Evolutionary conservation across 2,329 filamentous ascomycete genomes (phyloP), one percentile per base, ranked within the genome.

Genomic region (Sphaerostilbella broomeana): DNA sequence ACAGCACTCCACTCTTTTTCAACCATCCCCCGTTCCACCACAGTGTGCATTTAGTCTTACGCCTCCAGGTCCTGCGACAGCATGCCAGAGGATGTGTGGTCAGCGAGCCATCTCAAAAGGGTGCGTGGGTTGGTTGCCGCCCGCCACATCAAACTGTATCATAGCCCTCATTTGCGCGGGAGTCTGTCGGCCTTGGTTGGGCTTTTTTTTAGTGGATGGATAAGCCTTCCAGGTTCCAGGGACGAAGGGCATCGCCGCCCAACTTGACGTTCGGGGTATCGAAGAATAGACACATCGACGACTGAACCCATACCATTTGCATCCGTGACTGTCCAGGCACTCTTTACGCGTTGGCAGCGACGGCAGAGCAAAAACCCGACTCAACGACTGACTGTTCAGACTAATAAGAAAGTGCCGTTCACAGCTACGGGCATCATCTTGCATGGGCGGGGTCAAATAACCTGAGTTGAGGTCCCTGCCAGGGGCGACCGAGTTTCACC

Each of bases 11-110:
- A 37, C 22, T 27, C 33, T 31, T 5, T 16, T 9, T 16, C n/a
- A 42, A 21, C 35, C 34, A 30, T 22, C 12, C 19, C 26, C 26
- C 32, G 17, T 18, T 19, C 28, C 20, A 21, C 29, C 35, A 42
- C 40, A 42, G 40, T 42, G 40, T 24, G 40, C 29, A 21, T 13
- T 12, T 15, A 12, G 30, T 34, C 40, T 42, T 38, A 42, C 40
- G 15, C 34, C 32, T 28, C 40, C 35, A 38, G 24, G 22, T 30
- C 16, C 18, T 12, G 10, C 17, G 22, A 22, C 24, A 15, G 30
- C n/a, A n/a, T n/a, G n/a, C n/a, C n/a, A 24, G 30, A 15, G 30
- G 37, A 17, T 28, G 34, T 26, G 38, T 35, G 19, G 32, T 41
- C 29, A 19, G 35, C 22, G 30, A 24, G 26, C n/a, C n/a, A n/a